Evolutionary conservation across 2,329 filamentous ascomycete species (phyloP).

Genomic region (Botrytis sinoallii): DNA sequence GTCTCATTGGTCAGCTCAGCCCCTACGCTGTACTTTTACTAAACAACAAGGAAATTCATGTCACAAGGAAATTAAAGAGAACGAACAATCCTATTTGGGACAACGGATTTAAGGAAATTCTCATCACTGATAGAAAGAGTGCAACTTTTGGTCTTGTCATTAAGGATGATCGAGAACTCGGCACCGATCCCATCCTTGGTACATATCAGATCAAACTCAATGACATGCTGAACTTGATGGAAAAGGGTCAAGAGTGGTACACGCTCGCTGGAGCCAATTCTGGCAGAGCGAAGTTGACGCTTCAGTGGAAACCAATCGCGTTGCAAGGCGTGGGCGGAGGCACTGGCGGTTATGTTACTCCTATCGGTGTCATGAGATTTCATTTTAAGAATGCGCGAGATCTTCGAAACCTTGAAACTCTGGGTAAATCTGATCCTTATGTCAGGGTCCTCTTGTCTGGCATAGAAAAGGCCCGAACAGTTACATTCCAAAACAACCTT

Average conservation of each 20-base stretch:
- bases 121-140: conserved; percentile 89
- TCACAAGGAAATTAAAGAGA: conserved; percentile 88
- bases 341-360: conserved; percentile 85
- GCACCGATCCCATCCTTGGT: conserved; percentile 78
- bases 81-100: conserved; percentile 98
- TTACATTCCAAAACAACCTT: conserved; percentile 94
- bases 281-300: conserved; percentile 83
- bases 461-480: conserved; percentile 84
- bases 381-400: conserved; percentile 82
- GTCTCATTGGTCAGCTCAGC: conserved; percentile 84
- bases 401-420: conserved; percentile 86
- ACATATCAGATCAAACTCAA: conserved; percentile 94
- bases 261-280: conserved; percentile 76
- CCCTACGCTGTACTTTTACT: conserved; percentile 86
- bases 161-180: conserved; percentile 90
- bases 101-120: conserved; percentile 86
- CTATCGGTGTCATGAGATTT: conserved; percentile 91
- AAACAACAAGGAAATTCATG: conserved; percentile 87
- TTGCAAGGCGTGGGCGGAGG: conserved; percentile 73
- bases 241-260: conserved; percentile 95
- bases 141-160: conserved; percentile 88
- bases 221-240: conserved; percentile 86
- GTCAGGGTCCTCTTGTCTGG: conserved; percentile 84
- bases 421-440: conserved; percentile 97
- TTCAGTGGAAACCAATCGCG: conserved; percentile 94